phyloP scores from a whole-genome alignment of 805 yeast genomes.

The Candida boleticola region DNA sequence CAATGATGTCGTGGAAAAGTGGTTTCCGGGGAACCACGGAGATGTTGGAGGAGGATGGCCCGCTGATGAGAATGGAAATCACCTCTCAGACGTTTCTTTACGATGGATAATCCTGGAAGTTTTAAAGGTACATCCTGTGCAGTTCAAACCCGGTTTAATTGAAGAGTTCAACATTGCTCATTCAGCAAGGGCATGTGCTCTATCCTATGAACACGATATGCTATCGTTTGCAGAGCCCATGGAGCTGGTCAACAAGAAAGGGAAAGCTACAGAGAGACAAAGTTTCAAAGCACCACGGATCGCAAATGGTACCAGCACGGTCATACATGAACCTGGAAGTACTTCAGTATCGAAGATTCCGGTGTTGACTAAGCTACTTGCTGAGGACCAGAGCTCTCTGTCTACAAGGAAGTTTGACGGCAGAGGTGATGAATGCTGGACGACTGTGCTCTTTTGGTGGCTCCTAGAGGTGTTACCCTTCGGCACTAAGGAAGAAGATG shows the following conservation, averaged over 20 bases:
- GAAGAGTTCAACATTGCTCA: conserved; percentile 38
- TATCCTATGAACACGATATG: conserved; percentile 55
- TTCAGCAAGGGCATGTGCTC: conserved; percentile 38
- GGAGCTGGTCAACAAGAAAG: neutral
- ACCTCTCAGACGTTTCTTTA: conserved; percentile 49
- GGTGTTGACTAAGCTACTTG: neutral
- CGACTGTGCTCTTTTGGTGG: conserved; percentile 54
- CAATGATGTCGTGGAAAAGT: conserved; percentile 45
- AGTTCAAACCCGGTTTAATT: conserved; percentile 41
- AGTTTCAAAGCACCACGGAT: neutral
- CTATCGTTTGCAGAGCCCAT: conserved; percentile 21
- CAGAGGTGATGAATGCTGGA: conserved; percentile 30
- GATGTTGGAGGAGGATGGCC: conserved; percentile 73
- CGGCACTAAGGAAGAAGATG: conserved; percentile 48
- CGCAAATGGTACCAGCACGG: neutral
- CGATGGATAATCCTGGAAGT: conserved; percentile 64
- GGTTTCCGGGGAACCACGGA: conserved; percentile 71
- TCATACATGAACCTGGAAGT: neutral
- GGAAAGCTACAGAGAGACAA: neutral
- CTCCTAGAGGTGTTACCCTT: conserved; percentile 58
- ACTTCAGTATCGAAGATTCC: neutral
- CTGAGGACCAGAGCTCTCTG: neutral
- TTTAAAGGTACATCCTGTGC: conserved; percentile 43
- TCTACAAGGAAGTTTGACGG: conserved; percentile 29
- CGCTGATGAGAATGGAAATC: conserved; percentile 42